These are phyloP conservation scores for Talaromyces trachyspermus DNA, from an alignment of 495 filamentous ascomycete genomes.

Conservation along the genomic window DNA sequence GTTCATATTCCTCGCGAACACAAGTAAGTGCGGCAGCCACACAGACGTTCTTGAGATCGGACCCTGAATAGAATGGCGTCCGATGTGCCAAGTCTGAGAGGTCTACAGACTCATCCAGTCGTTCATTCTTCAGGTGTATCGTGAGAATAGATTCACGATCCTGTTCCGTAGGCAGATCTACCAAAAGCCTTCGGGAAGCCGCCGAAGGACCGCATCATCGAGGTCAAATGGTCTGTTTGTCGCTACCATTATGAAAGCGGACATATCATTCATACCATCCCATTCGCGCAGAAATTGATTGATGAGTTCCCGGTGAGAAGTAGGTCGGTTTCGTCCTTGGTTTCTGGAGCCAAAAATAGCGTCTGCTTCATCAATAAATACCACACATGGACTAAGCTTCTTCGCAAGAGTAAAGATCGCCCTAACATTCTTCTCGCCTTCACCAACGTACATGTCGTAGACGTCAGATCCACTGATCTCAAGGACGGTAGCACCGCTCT, in stretches of 20 bases:
- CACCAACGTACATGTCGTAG: constrained; percentile 93
- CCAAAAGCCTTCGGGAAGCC: constrained; percentile 75
- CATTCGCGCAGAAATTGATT: constrained; percentile 98
- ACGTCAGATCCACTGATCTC: constrained; percentile 69
- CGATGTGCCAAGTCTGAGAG: constrained; percentile 61
- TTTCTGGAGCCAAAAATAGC: constrained; percentile 76
- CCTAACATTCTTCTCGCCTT: constrained; percentile 93
- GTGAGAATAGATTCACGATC: constrained; percentile 74
- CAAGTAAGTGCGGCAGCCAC: constrained; percentile 87
- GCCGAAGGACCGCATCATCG: constrained; percentile 84
- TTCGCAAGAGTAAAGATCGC: constrained; percentile 87
- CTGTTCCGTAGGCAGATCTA: constrained; percentile 74
- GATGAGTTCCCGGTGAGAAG: constrained; percentile 80
- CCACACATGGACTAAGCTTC: constrained; percentile 86
- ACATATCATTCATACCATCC: constrained; percentile 83
- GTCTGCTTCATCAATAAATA: constrained; percentile 97
- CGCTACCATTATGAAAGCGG: constrained; percentile 98
- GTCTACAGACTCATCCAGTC: constrained; percentile 59
- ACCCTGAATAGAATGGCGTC: constrained; percentile 93
- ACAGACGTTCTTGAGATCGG: constrained; percentile 87
- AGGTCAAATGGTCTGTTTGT: constrained; percentile 93
- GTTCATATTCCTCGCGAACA: constrained; percentile 73
- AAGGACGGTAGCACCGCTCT: constrained; percentile 81
- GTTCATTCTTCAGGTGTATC: constrained; percentile 79
- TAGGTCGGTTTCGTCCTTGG: constrained; percentile 44